phyloP scores from a whole-genome alignment of 108 stramenopile species.

The Cyclostephanos invisitatus region DNA sequence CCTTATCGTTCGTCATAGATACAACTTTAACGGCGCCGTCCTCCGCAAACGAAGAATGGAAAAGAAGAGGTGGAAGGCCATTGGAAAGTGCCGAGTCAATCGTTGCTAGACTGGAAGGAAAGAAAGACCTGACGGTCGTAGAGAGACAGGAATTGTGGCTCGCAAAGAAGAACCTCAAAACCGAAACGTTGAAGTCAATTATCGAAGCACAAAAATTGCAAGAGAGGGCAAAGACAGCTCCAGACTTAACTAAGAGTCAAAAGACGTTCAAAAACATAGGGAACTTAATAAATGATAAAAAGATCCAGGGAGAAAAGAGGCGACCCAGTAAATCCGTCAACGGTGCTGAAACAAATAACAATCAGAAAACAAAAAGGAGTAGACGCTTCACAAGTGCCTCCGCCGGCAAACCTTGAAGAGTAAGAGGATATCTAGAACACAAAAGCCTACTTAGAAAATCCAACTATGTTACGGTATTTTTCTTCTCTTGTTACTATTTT shows the following conservation, averaged over 20 bases:
- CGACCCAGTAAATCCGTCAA: neutral
- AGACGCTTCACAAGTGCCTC: neutral
- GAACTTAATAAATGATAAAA: neutral
- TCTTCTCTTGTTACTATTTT: no score
- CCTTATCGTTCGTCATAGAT: conserved; percentile 31
- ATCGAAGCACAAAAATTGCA: conserved; percentile 4
- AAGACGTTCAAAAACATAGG: conserved; percentile 20
- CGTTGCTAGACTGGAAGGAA: conserved; percentile 24
- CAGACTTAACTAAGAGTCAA: conserved; percentile 22
- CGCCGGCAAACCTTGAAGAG: neutral
- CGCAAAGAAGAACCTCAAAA: conserved; percentile 33
- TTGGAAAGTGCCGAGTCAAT: conserved; percentile 21
- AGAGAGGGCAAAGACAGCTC: conserved; percentile 29
- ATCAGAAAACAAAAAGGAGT: conserved; percentile 3
- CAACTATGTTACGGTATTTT: no score
- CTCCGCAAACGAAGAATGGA: conserved; percentile 19
- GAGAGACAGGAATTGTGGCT: conserved; percentile 43
- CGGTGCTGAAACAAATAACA: conserved; percentile 12
- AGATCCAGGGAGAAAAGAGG: neutral
- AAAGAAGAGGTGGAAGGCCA: conserved; percentile 18
- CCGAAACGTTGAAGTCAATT: conserved; percentile 6
- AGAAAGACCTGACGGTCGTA: conserved; percentile 14
- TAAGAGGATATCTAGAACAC: no score
- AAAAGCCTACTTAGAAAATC: no score
- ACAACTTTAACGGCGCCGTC: conserved; percentile 21